Evolutionary conservation across 1,139 yeast genomes (phyloP).

Genomic region (Yamadazyma jaroonii): DNA sequence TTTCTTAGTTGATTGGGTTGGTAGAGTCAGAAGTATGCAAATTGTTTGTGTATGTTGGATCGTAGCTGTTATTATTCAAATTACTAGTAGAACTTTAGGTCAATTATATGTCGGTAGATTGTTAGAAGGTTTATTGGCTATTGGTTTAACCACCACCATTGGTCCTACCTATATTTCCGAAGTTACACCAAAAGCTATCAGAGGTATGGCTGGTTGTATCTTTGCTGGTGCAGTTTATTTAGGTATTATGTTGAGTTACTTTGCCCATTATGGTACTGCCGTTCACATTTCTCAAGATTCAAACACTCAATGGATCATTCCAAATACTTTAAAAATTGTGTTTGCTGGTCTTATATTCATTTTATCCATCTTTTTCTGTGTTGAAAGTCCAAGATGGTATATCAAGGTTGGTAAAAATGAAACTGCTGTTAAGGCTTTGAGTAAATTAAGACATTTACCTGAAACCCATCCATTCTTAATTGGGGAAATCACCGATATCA

Average conservation of each 20-base stretch:
- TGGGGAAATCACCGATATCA: constrained; percentile 52
- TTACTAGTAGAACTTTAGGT: constrained; percentile 41
- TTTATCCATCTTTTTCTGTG: constrained; percentile 32
- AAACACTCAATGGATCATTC: constrained; percentile 37
- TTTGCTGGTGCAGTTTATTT: constrained; percentile 56
- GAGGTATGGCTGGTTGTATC: constrained; percentile 50
- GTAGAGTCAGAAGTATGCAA: constrained; percentile 54
- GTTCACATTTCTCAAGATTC: constrained; percentile 28
- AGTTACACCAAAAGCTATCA: constrained; percentile 49
- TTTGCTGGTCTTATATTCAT: constrained; percentile 42
- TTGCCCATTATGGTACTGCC: constrained; percentile 43
- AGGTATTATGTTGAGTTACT: constrained; percentile 53
- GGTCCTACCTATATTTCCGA: constrained; percentile 57
- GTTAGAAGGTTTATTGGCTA: constrained; percentile 48
- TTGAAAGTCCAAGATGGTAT: constrained; percentile 49
- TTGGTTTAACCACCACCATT: constrained; percentile 56
- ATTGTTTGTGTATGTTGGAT: constrained; percentile 44
- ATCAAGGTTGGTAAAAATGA: constrained; percentile 36
- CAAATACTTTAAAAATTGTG: constrained; percentile 37
- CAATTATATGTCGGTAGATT: constrained; percentile 55
- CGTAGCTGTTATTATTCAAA: constrained; percentile 46
- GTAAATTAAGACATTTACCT: constrained; percentile 49
- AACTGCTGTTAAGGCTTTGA: constrained; percentile 32
- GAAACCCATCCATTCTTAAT: constrained; percentile 49
- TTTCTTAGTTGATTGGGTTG: constrained; percentile 50